These are phyloP conservation scores for Collybiopsis confluens DNA, from an alignment of 768 basidiomycete species.

Conservation along the genomic window DNA sequence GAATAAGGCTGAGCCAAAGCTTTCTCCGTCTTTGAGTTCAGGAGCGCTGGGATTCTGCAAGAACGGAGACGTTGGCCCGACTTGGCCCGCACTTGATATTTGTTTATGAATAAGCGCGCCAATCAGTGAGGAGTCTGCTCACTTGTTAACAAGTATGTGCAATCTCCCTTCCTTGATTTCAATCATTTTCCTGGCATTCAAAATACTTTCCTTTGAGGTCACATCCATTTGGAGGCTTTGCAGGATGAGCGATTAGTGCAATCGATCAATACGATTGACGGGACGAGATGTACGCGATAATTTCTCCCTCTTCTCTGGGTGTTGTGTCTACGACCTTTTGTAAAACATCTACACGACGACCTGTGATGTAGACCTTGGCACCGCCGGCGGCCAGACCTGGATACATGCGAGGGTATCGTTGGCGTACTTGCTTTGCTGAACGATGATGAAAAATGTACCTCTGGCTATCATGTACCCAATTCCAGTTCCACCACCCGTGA, in stretches of 20 bases:
- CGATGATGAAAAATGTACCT: neutral
- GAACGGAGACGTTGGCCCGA: slow-evolving; percentile 59
- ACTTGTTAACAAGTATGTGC: slow-evolving; percentile 85
- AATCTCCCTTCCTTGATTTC: slow-evolving; percentile 61
- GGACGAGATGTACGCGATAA: slow-evolving; percentile 50
- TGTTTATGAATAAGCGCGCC: neutral
- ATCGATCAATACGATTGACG: too few species aligned
- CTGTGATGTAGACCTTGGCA: slow-evolving; percentile 75
- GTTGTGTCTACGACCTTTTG: slow-evolving; percentile 45
- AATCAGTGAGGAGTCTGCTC: slow-evolving; percentile 12
- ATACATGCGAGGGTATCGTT: slow-evolving; percentile 44
- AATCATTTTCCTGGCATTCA: slow-evolving; percentile 46
- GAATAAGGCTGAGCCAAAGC: slow-evolving; percentile 67
- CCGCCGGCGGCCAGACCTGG: slow-evolving; percentile 72
- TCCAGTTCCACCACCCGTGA: slow-evolving; percentile 52
- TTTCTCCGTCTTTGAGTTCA: slow-evolving; percentile 58
- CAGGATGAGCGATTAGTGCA: neutral
- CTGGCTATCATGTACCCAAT: slow-evolving; percentile 28
- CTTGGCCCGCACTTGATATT: slow-evolving; percentile 62
- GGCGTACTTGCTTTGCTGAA: neutral
- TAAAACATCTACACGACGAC: slow-evolving; percentile 62
- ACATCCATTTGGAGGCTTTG: slow-evolving; percentile 66
- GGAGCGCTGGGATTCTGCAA: slow-evolving; percentile 52
- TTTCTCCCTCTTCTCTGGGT: slow-evolving; percentile 42
- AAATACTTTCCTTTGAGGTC: slow-evolving; percentile 65